Conservation (phyloP, 2,329 filamentous ascomycete species). For the Phyllosticta capitalensis region DNA sequence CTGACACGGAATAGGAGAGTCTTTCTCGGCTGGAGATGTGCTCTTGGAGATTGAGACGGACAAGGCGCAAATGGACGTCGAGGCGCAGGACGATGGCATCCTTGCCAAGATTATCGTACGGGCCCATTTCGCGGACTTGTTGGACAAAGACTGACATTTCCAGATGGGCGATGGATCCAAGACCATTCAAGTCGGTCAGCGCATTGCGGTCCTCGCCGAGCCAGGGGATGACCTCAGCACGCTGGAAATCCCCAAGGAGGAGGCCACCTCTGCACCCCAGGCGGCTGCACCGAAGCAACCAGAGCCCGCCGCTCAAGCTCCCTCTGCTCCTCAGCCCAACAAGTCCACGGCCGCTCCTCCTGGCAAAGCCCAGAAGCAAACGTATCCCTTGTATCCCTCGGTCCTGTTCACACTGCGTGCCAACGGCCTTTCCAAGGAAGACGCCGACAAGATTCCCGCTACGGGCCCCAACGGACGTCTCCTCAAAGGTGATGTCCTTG, state of each 20-base stretch:
- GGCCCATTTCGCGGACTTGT: background rate
- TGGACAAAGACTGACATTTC: background rate
- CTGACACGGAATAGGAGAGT: constrained; percentile 45
- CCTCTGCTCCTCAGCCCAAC: constrained; percentile 30
- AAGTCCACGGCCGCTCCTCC: constrained; percentile 46
- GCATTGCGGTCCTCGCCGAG: constrained; percentile 79
- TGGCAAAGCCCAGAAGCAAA: constrained; percentile 52
- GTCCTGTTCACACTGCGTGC: constrained; percentile 72
- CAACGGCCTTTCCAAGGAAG: constrained; percentile 65
- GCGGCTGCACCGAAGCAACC: constrained; percentile 23
- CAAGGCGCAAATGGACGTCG: constrained; percentile 91
- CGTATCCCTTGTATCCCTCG: constrained; percentile 69
- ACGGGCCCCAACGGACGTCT: constrained; percentile 82
- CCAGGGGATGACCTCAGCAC: constrained; percentile 66
- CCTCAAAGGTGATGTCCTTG: constrained; percentile 90
- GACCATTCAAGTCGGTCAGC: constrained; percentile 63
- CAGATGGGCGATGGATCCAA: constrained; percentile 62
- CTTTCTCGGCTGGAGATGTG: constrained; percentile 74
- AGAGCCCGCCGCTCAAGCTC: constrained; percentile 18
- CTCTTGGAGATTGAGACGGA: constrained; percentile 89
- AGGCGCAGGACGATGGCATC: constrained; percentile 82
- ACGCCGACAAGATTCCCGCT: constrained; percentile 71
- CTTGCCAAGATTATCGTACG: constrained; percentile 67
- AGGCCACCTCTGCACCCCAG: constrained; percentile 13
- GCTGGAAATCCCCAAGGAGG: constrained; percentile 65